Evolutionary conservation across 257 asterid genomes (phyloP), one percentile per base, ranked within the genome.

Genomic region (Ajuga chamaepitys): DNA sequence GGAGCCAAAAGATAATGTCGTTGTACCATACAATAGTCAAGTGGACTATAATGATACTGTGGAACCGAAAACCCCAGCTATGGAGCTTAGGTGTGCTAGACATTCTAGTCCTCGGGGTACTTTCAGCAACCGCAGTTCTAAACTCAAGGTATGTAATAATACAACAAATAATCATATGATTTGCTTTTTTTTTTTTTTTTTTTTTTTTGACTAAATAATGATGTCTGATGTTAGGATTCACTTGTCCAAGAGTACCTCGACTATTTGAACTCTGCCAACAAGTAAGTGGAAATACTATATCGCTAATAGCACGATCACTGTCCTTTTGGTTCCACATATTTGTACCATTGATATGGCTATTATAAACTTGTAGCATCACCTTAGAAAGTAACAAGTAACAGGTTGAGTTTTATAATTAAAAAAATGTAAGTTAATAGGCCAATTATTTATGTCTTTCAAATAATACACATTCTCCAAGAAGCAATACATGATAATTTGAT

Each of bases 31-130:
- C 10, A 58, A 38, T 66, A 47, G 48, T 45, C 82, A 72, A 69
- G 61, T 58, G 11, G 48, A 26, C 47, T 53, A 17, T 45, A 58
- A 44, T 57, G 91, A 82, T 44, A 51, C 17, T 38, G 0, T 37
- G 38, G 96, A 88, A 53, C 96, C 98, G 65, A 81, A 83, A 76
- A 91, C 98, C 30, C 96, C 98, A 6, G 40, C 30, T n/a, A 4
- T 48, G 70, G 81, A 78, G 54, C 70, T 18, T 57, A 72, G 48
- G 58, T 57, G 37, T 9, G 73, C 80, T 62, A 78, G 73, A 65
- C 72, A 71, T 62, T 56, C 60, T 28, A 91, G 77, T 68, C 95
- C 96, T 35, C 75, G 74, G 75, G 80, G 74, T 37, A 68, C 78
- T 56, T 79, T 88, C 41, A 66, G 77, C 73, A 74, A 79, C 65